Percentiles rank a stretch among this genome's conserved stretches.
These are phyloP conservation scores for Chaetomium sp. DNA, from an alignment of 2,329 filamentous ascomycete species.

Conservation along the genomic window DNA sequence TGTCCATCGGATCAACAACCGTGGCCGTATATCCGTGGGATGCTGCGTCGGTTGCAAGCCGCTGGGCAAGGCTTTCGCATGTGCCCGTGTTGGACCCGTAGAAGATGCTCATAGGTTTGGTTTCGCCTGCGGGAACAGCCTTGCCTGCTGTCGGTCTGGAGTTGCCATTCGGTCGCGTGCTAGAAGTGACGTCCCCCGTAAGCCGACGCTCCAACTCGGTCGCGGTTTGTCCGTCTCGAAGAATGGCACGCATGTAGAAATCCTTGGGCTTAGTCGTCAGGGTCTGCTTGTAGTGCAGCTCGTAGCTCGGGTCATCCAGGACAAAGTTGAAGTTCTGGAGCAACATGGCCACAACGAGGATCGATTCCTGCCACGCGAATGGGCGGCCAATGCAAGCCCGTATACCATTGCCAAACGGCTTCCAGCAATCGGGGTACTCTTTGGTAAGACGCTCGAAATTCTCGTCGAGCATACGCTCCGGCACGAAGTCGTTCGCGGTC, in stretches of 20 bases:
- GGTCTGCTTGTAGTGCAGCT: slow-evolving; percentile 56
- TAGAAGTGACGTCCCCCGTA: slow-evolving; percentile 46
- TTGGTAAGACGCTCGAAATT: slow-evolving; percentile 63
- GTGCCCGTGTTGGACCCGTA: slow-evolving; percentile 78
- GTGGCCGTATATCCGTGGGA: slow-evolving; percentile 61
- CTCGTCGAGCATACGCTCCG: slow-evolving; percentile 72
- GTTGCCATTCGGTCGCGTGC: slow-evolving; percentile 37
- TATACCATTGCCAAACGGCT: slow-evolving; percentile 64
- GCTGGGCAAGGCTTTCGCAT: slow-evolving; percentile 68
- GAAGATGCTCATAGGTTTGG: slow-evolving; percentile 59
- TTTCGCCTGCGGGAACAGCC: neutral
- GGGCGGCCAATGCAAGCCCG: slow-evolving; percentile 71
- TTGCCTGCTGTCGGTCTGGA: neutral
- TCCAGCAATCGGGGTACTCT: slow-evolving; percentile 65
- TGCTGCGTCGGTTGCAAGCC: slow-evolving; percentile 61
- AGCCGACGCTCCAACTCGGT: slow-evolving; percentile 52
- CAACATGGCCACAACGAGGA: slow-evolving; percentile 63
- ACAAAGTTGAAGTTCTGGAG: slow-evolving; percentile 73
- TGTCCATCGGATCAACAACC: slow-evolving; percentile 60
- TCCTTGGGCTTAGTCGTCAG: slow-evolving; percentile 66
- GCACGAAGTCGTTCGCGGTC: slow-evolving; percentile 66
- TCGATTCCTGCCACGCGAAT: slow-evolving; percentile 74
- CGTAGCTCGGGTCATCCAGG: slow-evolving; percentile 62
- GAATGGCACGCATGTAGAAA: slow-evolving; percentile 61
- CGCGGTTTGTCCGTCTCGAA: slow-evolving; percentile 62